Evolutionary conservation across 208 protist species (phyloP), one percentile per base, ranked within the genome.

Genomic region (Lotmaria passim): DNA sequence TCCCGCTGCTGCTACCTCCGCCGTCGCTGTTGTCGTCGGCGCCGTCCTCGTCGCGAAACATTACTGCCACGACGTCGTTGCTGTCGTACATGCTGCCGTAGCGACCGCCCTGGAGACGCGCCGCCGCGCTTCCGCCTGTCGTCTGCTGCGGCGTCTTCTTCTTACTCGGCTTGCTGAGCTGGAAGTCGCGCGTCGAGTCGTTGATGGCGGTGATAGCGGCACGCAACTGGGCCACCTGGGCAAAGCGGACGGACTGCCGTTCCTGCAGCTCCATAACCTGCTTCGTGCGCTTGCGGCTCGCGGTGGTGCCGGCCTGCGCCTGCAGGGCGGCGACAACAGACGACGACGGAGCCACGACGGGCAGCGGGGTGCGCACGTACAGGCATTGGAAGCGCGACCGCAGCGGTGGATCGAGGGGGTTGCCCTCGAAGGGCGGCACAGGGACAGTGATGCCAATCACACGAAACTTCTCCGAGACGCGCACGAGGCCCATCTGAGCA

Each of bases 361-460:
- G 83, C 34, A 80, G 71, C 1, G 81, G 81, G 15, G 85, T 78
- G 38, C 78, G 63, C 26, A 92, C 79, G 64, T 91, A 92, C 15
- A 96, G 78, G 53, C 85, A 94, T 73, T 96, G 89, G 41, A 96
- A 96, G 31, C 87, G 85, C 12, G 86, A 93, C 19, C 91, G 82
- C 62, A 96, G 75, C 24, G 92, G 92, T 2, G 90, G 92, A 68
- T 96, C 92, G 38, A 96, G 88, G 15, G 92, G 89, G 65, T 86
- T 94, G 44, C 90, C 92, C 17, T 89, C 83, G 62, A 89, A 97
- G 3, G 75, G 81, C 7, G 89, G 89, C 48, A 97, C 93, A 0
- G 97, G 97, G 10, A 98, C 86, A 12, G 97, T 98, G 21, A 99
- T 81, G 34, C 95, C 98, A 50, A 98, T 87, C 52, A 98, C 96